These are phyloP conservation scores for Phytophthora citricola DNA, from an alignment of 352 stramenopile species.

Conservation along the genomic window DNA sequence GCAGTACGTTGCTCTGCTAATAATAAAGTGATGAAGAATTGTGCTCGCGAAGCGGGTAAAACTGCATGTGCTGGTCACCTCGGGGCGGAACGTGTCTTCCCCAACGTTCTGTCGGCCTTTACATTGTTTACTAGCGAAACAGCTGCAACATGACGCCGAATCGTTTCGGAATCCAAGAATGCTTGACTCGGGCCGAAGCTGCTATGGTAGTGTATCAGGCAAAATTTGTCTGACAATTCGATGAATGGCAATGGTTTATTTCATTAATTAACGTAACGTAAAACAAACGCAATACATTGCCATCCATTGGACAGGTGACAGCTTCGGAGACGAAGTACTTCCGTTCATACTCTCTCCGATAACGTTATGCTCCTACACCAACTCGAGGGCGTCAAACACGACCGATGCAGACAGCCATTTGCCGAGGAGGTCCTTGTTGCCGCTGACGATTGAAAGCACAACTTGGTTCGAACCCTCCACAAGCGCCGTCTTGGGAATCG, in stretches of 20 bases:
- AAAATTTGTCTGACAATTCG: too few relatives aligned
- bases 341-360: too few relatives aligned
- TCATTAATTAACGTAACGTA: too few relatives aligned
- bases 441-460: constrained; percentile 48
- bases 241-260: too few relatives aligned
- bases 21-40: too few relatives aligned
- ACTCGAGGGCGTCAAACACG: constrained; percentile 59
- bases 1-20: too few relatives aligned
- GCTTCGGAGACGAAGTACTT: too few relatives aligned
- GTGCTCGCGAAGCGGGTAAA: too few relatives aligned
- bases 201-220: too few relatives aligned
- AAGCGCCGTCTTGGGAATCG: constrained; percentile 45
- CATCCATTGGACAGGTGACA: constrained; percentile 11
- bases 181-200: too few relatives aligned
- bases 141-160: constrained; percentile 5
- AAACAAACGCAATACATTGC: neutral
- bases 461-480: constrained; percentile 46
- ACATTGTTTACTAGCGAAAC: constrained; percentile 16
- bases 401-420: constrained; percentile 54
- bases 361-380: constrained; percentile 13
- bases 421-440: constrained; percentile 43
- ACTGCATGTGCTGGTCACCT: neutral
- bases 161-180: too few relatives aligned
- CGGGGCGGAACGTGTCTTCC: constrained; percentile 2
- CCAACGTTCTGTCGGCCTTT: neutral